Conservation (phyloP, 768 basidiomycete genomes). For the Tricholoma sp. region DNA sequence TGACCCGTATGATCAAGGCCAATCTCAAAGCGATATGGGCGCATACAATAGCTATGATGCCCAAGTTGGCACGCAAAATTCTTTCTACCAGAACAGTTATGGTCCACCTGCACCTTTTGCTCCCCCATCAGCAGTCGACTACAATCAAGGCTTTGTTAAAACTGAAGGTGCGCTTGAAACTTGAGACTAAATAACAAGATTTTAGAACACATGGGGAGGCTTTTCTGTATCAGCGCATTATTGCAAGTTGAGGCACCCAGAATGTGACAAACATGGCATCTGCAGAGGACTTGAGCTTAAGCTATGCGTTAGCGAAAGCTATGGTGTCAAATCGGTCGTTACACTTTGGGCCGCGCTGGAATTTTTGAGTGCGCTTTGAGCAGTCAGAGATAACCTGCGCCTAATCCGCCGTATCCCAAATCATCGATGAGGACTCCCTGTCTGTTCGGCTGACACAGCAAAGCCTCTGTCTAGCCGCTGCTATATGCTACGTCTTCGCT, state of each 20-base stretch:
- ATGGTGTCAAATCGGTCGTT: slow-evolving; percentile 13
- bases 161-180: slow-evolving; percentile 84
- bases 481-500: slow-evolving; percentile 40
- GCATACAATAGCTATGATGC: slow-evolving; percentile 70
- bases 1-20: slow-evolving; percentile 64
- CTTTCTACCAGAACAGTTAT: slow-evolving; percentile 70
- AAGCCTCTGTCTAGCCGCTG: slow-evolving; percentile 33
- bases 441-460: slow-evolving; percentile 20
- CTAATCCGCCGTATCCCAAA: slow-evolving; percentile 4
- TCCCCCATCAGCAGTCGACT: slow-evolving; percentile 42
- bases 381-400: slow-evolving; percentile 18
- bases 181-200: slow-evolving; percentile 51
- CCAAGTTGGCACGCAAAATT: slow-evolving; percentile 43
- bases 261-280: slow-evolving; percentile 31
- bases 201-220: slow-evolving; percentile 38
- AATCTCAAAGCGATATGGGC: slow-evolving; percentile 54
- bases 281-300: slow-evolving; percentile 38
- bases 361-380: slow-evolving; percentile 22
- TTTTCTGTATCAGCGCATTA: slow-evolving; percentile 19
- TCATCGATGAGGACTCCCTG: slow-evolving; percentile 11
- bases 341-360: slow-evolving; percentile 7
- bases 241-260: slow-evolving; percentile 50
- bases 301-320: slow-evolving; percentile 45
- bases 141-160: slow-evolving; percentile 56
- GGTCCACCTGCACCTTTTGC: slow-evolving; percentile 49